A percentile compares a stretch with the other conserved stretches of the same genome.
Conservation (phyloP, 306 rosid genomes). For the Prunus armeniaca region DNA sequence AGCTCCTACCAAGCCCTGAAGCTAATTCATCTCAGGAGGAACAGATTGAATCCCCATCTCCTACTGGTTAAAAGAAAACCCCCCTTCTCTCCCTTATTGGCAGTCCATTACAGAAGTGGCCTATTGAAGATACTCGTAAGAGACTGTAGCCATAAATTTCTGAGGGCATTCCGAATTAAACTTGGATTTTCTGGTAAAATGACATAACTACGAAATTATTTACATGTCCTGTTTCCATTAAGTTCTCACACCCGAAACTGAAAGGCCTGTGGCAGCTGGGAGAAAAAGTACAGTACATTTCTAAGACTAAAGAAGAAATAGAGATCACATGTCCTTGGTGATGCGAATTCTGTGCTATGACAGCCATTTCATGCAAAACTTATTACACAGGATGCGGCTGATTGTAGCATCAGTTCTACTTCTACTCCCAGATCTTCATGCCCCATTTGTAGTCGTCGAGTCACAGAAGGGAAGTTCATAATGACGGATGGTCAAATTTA, state of each 20-base stretch:
- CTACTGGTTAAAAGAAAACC: no score
- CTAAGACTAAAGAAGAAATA: conserved; percentile 5
- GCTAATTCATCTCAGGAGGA: no score
- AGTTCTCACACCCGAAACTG: neutral
- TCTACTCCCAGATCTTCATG: conserved; percentile 45
- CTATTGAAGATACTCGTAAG: neutral
- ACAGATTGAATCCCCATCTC: no score
- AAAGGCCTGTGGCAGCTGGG: conserved; percentile 29
- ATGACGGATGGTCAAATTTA: conserved; percentile 72
- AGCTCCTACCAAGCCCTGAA: neutral
- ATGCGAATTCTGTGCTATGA: conserved; percentile 35
- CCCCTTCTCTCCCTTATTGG: no score
- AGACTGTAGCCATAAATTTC: neutral
- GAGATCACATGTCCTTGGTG: conserved; percentile 33
- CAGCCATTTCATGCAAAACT: conserved; percentile 25
- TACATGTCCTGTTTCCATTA: neutral
- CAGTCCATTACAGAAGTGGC: no score
- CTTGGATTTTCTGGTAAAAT: neutral
- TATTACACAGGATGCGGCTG: conserved; percentile 40
- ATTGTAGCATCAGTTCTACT: conserved; percentile 35
- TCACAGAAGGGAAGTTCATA: conserved; percentile 36
- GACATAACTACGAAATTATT: neutral
- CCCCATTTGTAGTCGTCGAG: conserved; percentile 34
- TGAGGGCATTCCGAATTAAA: neutral
- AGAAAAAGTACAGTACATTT: conserved; percentile 31